Conservation (phyloP, 306 rosid genomes). For the Cajanus cajan region DNA sequence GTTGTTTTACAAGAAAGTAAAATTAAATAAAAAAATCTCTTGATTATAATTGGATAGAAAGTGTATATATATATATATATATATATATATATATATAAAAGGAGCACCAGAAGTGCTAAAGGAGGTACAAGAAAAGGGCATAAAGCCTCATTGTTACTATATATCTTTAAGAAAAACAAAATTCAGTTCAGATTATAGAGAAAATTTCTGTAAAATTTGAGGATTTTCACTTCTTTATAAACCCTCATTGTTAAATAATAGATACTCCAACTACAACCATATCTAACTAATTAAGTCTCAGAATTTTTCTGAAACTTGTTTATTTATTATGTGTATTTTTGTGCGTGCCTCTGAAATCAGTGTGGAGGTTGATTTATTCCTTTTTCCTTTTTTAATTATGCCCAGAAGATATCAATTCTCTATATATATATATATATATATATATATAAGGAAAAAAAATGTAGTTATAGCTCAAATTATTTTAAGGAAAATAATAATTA, state of each 20-base stretch:
- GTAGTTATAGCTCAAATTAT: too few species aligned
- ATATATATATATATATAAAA: too few species aligned
- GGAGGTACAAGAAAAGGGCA: too few species aligned
- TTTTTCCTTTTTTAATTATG: background rate
- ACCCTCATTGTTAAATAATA: background rate
- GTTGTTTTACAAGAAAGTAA: too few species aligned
- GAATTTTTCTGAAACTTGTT: slow-evolving; percentile 5
- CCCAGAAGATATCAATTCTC: slow-evolving; percentile 3
- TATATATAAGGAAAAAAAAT: too few species aligned
- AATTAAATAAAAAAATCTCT: too few species aligned
- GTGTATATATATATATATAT: too few species aligned
- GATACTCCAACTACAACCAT: slow-evolving; percentile 21
- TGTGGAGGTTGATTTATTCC: slow-evolving; percentile 12
- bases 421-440: too few species aligned
- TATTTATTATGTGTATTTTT: background rate
- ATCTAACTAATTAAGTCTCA: slow-evolving; percentile 1
- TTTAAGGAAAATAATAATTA: too few species aligned
- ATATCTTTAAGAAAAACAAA: slow-evolving; percentile 15
- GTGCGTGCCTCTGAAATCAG: slow-evolving; percentile 8
- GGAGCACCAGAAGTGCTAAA: too few species aligned
- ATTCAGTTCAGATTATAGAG: background rate
- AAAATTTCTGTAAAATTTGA: background rate
- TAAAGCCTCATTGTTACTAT: too few species aligned
- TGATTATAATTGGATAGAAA: too few species aligned
- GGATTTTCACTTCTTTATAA: background rate